These are phyloP conservation scores for Hamamelis virginiana DNA, from an alignment of 164 flowering plant species.

Conservation along the genomic window DNA sequence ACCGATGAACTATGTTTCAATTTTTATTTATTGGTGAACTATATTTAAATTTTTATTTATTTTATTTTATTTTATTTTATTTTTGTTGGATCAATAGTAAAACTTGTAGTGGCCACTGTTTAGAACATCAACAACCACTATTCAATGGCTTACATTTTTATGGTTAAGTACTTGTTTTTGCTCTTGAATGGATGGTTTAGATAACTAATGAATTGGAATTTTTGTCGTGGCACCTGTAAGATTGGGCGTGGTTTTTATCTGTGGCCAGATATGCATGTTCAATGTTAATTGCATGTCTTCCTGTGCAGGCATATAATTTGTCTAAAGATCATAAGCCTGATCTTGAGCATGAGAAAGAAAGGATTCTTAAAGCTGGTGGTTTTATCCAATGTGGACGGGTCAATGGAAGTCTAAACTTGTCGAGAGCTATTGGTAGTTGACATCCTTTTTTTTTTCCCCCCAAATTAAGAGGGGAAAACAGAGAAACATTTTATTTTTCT, in stretches of 20 bases:
- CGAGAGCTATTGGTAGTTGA: conserved; percentile 92
- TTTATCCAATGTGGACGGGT: conserved; percentile 92
- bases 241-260: background rate
- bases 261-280: background rate
- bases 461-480: background rate
- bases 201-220: background rate
- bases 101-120: too few species aligned
- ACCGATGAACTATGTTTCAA: background rate
- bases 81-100: too few species aligned
- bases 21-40: background rate
- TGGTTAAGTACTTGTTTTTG: background rate
- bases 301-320: conserved; percentile 80
- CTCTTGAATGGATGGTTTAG: background rate
- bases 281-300: background rate
- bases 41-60: too few species aligned
- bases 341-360: conserved; percentile 84
- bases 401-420: conserved; percentile 88
- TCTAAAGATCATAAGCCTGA: conserved; percentile 98
- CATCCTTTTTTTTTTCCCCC: background rate
- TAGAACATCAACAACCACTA: too few species aligned
- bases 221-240: background rate
- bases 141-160: background rate
- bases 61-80: too few species aligned
- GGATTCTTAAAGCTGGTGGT: conserved; percentile 93
- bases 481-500: background rate